Base-by-base conservation (phyloP, 2,329 filamentous ascomycete species). In the Penicillium occitanis region DNA sequence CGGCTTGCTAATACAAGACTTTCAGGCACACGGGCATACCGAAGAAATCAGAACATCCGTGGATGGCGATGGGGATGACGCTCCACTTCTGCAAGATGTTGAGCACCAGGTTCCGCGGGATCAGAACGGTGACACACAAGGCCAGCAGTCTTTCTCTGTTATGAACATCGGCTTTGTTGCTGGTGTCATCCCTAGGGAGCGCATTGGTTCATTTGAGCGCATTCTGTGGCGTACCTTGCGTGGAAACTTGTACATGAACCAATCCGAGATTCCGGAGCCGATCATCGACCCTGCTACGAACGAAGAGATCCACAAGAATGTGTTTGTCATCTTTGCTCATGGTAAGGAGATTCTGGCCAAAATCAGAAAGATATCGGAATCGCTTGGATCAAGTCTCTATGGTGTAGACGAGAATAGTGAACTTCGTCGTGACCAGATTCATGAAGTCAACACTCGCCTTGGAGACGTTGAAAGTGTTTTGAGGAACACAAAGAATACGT, bases 131-230 rank as follows among this genome's bases (percentile, higher is more conserved):
- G 85, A 85, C 66, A 80, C 82, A 61, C 82, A 83, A n/a, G 90
- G 85, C 44, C 92, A 95, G 75, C 88, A 91, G 70, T 95, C 92
- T 50, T 97, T 99, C 79, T 95, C 92, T 5, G 92, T 93, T 69
- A 96, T 98, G 91, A 97, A 98, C 81, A 99, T 99, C 76, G 95
- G 95, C 10, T 99, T 99, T 74, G 94, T 99, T 63, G 91, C 95
- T 64, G 95, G 95, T 80, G 95, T 98, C 72, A 98, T 99, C 73
- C 88, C 91, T 44, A 88, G 95, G 64, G 94, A 98, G 75, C 89
- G 94, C 61, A 94, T 99, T 68, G 93, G 90, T 14, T 91, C 94
- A 30, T 99, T 99, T 76, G 96, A 99, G 82, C 90, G 95, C 67
- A 99, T 99, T 72, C 85, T 99, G 61, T 99, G 95, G 95, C 89